Percentiles rank a stretch among this genome's conserved stretches.
Conservation (phyloP, 441 rosid species). For the Raphanus hybrid region DNA sequence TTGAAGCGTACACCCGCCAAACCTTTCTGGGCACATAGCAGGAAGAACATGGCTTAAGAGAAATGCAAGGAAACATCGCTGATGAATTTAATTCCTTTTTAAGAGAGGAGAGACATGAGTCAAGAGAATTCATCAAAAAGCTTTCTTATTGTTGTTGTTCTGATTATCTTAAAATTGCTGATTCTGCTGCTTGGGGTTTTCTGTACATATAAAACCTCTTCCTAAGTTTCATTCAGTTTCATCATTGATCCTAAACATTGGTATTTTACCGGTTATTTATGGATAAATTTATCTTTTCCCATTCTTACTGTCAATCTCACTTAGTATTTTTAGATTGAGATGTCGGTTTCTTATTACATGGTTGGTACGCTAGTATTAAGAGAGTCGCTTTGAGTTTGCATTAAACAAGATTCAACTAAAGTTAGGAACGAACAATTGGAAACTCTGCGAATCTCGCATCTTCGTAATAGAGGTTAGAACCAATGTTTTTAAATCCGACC, state of each 20-base stretch:
- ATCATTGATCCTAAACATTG: conserved; percentile 27
- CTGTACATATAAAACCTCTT: conserved; percentile 36
- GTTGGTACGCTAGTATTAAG: not conserved
- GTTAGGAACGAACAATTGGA: not conserved
- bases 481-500: too few species aligned
- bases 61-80: not conserved
- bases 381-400: not conserved
- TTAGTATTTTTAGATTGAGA: not conserved
- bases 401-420: not conserved
- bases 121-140: conserved; percentile 10
- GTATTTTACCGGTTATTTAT: conserved; percentile 9
- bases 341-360: not conserved
- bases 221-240: conserved; percentile 31
- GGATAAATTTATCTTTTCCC: not conserved
- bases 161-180: conserved; percentile 28
- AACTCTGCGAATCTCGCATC: too few species aligned
- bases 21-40: conserved; percentile 66
- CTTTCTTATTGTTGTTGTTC: conserved; percentile 31
- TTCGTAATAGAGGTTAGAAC: too few species aligned
- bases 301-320: not conserved
- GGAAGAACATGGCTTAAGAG: conserved; percentile 53
- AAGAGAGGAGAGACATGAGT: conserved; percentile 21
- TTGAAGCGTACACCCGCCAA: conserved; percentile 67
- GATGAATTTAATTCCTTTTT: conserved; percentile 6
- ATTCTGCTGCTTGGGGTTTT: conserved; percentile 33